Base-by-base conservation (phyloP, 768 basidiomycete species). In the Amanita pallidorosea region DNA sequence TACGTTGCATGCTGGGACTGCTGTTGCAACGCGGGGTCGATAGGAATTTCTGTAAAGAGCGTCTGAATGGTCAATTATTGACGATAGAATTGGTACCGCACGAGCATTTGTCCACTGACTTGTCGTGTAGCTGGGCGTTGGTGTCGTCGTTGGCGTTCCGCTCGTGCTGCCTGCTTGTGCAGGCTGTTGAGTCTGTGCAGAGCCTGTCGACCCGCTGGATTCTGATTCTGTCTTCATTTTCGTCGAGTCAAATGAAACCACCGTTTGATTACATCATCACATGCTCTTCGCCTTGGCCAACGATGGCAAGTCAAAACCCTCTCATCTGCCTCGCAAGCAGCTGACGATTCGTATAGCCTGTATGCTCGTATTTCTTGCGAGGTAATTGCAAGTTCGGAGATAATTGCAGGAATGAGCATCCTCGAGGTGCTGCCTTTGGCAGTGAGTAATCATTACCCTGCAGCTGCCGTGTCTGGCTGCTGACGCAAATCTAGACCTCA, bases 331-430 rank as follows among this genome's bases (percentile, higher is more conserved):
- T 1, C 15, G 11, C n/a, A 6, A 7, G 22, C 18, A 9, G 15
- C n/a, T 20, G 5, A 22, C 15, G 3, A 13, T n/a, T 23, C 7
- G 4, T 29, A 13, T 46, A 85, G 84, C 61, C 61, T 6, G 73
- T 83, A 0, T 88, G 85, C 58, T 67, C 72, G 42, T 88, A 70
- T 63, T 86, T 73, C 59, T 60, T 82, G 38, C 74, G 77, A 13
- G 86, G 85, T 6, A 58, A 66, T 33, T 88, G 86, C 67, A 77
- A 69, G 57, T 88, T 81, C 57, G 86, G 86, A 3, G 65, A 70
- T 45, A 66, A 63, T 33, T 88, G 86, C 61, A 73, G 76, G 56
- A 79, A 84, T 56, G 81, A 85, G 55, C 85, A 87, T 61, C 80
- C 75, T 40, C 62, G 60, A 34, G 31, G 22, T 27, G 29, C 15